A percentile compares a stretch with the other conserved stretches of the same genome.
Evolutionary conservation across 2,329 filamentous ascomycete species (phyloP).

Genomic region (Aaosphaeria pasadenensis): DNA sequence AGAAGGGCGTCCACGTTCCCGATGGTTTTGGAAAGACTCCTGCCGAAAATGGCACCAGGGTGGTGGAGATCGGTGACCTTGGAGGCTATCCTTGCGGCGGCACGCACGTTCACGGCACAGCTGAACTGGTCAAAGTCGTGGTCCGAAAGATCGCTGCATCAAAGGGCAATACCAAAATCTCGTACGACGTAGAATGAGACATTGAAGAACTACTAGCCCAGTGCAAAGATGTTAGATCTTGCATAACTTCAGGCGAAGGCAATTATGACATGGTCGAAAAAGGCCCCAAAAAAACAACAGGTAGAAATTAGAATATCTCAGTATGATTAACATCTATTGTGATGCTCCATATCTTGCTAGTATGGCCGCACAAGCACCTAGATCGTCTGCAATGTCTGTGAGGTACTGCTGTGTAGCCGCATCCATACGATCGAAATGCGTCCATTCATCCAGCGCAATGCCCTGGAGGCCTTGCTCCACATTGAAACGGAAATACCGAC

Average conservation of each 20-base stretch:
- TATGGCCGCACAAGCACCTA: too few species aligned
- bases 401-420: not conserved
- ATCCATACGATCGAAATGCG: conserved; percentile 1
- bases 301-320: too few species aligned
- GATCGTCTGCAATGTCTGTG: not conserved
- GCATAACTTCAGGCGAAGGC: too few species aligned
- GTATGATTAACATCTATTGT: too few species aligned
- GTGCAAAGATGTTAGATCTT: too few species aligned
- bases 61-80: conserved; percentile 66
- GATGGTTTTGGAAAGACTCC: conserved; percentile 35
- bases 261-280: too few species aligned
- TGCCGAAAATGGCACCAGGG: conserved; percentile 46
- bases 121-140: conserved; percentile 57
- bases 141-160: conserved; percentile 66
- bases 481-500: conserved; percentile 9
- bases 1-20: conserved; percentile 45
- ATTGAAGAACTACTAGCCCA: too few species aligned
- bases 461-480: conserved; percentile 8
- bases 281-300: too few species aligned
- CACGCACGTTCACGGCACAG: conserved; percentile 66
- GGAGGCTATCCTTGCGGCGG: conserved; percentile 74
- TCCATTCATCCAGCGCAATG: conserved; percentile 7
- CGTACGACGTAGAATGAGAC: conserved; percentile 34
- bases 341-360: too few species aligned
- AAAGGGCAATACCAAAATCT: conserved; percentile 62